A percentile compares a stretch with the other conserved stretches of the same genome.
Evolutionary conservation across 768 basidiomycete genomes (phyloP).

Genomic region (Sutorius australiensis): DNA sequence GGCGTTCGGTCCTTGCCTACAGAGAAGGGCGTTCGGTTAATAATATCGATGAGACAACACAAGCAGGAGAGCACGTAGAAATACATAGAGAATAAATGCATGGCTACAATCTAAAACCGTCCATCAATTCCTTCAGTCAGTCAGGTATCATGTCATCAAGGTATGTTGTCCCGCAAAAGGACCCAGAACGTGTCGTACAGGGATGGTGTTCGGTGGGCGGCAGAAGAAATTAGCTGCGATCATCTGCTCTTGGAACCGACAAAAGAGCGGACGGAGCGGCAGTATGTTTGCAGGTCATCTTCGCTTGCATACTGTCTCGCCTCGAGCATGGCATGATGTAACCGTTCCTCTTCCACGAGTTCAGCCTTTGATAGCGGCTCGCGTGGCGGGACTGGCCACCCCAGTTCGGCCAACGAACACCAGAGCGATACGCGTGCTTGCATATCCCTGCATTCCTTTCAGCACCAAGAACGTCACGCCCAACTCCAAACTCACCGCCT

Average conservation of each 20-base stretch:
- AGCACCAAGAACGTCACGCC: background rate
- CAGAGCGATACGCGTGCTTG: slow-evolving; percentile 59
- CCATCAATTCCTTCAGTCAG: background rate
- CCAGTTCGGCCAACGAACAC: slow-evolving; percentile 56
- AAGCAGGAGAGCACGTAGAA: slow-evolving; percentile 6
- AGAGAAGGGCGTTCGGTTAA: slow-evolving; percentile 18
- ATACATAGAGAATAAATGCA: slow-evolving; percentile 26
- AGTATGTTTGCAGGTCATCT: slow-evolving; percentile 52
- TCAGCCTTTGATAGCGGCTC: slow-evolving; percentile 68
- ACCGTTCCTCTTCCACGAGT: slow-evolving; percentile 61
- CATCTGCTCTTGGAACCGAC: slow-evolving; percentile 49
- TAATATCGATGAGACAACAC: background rate
- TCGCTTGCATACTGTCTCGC: slow-evolving; percentile 48
- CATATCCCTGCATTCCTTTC: slow-evolving; percentile 50
- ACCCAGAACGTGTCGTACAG: slow-evolving; percentile 3
- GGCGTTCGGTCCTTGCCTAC: slow-evolving; percentile 23
- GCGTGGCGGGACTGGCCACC: slow-evolving; percentile 55
- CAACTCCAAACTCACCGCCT: slow-evolving; percentile 39
- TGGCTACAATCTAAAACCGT: slow-evolving; percentile 18
- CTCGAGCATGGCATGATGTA: slow-evolving; percentile 58
- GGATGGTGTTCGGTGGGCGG: background rate
- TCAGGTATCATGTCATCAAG: slow-evolving; percentile 24
- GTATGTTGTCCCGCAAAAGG: slow-evolving; percentile 20
- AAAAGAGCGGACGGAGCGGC: slow-evolving; percentile 58
- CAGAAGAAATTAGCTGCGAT: background rate